Conservation (phyloP, 192 early-diverging fungal species). For the Podochytrium sp. region DNA sequence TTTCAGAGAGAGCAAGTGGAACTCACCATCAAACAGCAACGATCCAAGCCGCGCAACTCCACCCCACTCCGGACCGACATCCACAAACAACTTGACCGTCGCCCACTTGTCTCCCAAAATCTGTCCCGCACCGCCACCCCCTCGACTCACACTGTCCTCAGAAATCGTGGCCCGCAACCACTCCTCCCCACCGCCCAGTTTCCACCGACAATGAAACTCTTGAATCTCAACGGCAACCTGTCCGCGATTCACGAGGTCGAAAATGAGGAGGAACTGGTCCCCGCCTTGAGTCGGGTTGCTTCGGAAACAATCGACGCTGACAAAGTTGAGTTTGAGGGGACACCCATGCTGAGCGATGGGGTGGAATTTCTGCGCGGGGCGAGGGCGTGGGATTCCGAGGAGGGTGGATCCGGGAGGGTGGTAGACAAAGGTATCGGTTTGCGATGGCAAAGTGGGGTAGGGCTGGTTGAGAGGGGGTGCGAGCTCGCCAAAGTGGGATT, state of each 20-base stretch:
- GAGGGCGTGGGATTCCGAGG: constrained; percentile 13
- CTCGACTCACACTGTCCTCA: not conserved
- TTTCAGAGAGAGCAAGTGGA: not conserved
- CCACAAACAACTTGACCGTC: constrained; percentile 26
- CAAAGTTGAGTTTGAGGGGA: constrained; percentile 17
- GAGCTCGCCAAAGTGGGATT: constrained; percentile 19
- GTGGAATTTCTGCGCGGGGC: constrained; percentile 16
- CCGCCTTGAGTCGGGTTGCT: not conserved
- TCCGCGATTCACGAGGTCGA: constrained; percentile 6
- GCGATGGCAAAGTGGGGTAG: not conserved
- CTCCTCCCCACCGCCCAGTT: not conserved
- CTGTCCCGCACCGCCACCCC: not conserved
- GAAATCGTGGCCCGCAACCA: constrained; percentile 14
- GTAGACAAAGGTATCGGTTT: not conserved
- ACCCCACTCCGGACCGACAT: not conserved
- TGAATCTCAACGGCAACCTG: constrained; percentile 1
- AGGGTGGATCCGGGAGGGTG: not conserved
- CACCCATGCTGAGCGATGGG: not conserved
- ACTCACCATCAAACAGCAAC: constrained; percentile 21
- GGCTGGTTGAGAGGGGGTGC: not conserved
- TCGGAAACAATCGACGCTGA: constrained; percentile 24
- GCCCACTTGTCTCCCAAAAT: constrained; percentile 1
- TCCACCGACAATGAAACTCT: constrained; percentile 10
- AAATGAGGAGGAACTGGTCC: constrained; percentile 12
- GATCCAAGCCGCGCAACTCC: constrained; percentile 18